phyloP scores from a whole-genome alignment of 2,329 filamentous ascomycete species.

The Sporothrix protearum region DNA sequence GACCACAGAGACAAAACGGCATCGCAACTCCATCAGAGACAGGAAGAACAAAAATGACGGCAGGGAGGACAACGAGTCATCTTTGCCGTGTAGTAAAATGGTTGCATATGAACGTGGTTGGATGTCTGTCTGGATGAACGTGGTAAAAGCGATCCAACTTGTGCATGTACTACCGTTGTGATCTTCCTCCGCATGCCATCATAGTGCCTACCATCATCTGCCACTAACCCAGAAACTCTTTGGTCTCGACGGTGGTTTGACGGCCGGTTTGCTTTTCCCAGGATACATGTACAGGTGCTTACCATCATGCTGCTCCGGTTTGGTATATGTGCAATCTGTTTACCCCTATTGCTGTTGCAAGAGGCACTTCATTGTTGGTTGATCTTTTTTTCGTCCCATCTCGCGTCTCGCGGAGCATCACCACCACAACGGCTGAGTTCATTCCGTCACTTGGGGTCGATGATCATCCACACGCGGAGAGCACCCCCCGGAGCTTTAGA shows the following conservation, averaged over 20 bases:
- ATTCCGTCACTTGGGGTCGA: not conserved
- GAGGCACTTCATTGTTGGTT: not conserved
- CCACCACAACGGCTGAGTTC: not conserved
- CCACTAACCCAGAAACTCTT: not conserved
- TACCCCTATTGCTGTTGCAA: not conserved
- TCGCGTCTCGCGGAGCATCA: not conserved
- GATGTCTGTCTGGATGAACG: not conserved
- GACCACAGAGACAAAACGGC: not conserved
- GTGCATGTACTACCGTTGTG: no score
- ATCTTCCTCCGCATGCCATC: not conserved
- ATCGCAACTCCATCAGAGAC: not conserved
- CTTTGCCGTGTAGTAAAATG: no score
- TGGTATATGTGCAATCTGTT: not conserved
- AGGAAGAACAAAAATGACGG: not conserved
- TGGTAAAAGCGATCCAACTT: no score
- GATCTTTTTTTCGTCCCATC: no score
- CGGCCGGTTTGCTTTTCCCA: not conserved
- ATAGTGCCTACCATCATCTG: not conserved
- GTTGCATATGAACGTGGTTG: no score
- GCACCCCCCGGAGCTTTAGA: not conserved
- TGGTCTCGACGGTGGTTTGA: not conserved
- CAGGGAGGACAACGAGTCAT: not conserved
- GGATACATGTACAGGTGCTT: not conserved
- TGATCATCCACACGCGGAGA: slow-evolving; percentile 2
- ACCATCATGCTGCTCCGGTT: not conserved